Evolutionary conservation across 768 basidiomycete genomes (phyloP), one percentile per base, ranked within the genome.

Genomic region (Pleurotus tuber-regium): DNA sequence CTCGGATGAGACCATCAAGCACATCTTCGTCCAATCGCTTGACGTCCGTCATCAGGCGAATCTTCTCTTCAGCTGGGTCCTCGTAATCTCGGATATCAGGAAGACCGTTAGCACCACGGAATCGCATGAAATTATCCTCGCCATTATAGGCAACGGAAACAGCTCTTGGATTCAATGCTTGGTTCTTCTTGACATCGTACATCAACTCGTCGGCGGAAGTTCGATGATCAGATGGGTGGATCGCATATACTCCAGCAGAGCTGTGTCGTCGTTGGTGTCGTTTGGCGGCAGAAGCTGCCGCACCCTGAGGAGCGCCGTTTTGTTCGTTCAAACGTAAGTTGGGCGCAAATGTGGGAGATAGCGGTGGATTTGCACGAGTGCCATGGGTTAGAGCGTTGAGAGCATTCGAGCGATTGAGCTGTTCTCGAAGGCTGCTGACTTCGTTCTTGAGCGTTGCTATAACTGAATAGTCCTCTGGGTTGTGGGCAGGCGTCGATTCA

Each of bases 11-110:
- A 25, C 94, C 92, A 54, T 89, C 80, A 10, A 99, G 74, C 40
- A 98, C 87, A 65, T 99, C 97, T 64, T 95, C 92, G 60, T 99
- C 97, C 49, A 98, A 71, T 36, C 80, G 86, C 65, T 89, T 91
- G 55, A 84, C 78, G 57, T 98, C 92, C 62, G 94, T 89, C 79
- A 99, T 87, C 42, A 97, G 76, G 48, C 87, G 77, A 58, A 97
- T 92, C 72, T 98, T 96, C 74, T 98, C 95, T 66, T 98, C 95
- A 0, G 90, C 87, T 5, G 92, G 85, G 67, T 94, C 91, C 59
- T 98, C 92, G 54, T 84, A 84, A 61, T 82, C 79, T 42, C 80
- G 78, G 52, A 92, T 87, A 57, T 88, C 84, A 10, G 86, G 71
- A 31, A 89, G 70, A 30, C 88, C 86, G 53, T 84, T 80, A 44